These are phyloP conservation scores for Passalora sequoiae DNA, from an alignment of 2,329 filamentous ascomycete species.

Conservation along the genomic window DNA sequence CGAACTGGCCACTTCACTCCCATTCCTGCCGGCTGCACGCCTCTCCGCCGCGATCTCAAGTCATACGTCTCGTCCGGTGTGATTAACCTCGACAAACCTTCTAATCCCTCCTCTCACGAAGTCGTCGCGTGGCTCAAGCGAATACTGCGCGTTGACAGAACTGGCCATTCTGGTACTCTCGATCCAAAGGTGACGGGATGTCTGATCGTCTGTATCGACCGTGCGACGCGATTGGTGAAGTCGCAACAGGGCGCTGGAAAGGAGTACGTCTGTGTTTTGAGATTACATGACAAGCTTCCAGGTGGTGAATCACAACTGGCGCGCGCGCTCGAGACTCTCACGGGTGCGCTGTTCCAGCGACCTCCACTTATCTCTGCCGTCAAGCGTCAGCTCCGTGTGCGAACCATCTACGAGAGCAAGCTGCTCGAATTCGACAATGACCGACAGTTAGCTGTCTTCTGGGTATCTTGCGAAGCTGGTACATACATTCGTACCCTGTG, in stretches of 20 bases:
- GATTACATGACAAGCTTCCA: conserved; percentile 90
- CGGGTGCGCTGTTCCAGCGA: conserved; percentile 93
- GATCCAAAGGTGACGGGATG: conserved; percentile 98
- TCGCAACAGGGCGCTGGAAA: conserved; percentile 98
- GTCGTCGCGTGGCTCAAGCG: conserved; percentile 99
- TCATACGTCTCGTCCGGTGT: conserved; percentile 95
- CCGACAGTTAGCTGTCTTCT: conserved; percentile 94
- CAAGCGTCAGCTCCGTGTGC: conserved; percentile 96
- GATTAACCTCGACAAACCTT: conserved; percentile 96
- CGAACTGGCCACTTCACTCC: conserved; percentile 96
- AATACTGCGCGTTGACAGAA: conserved; percentile 92
- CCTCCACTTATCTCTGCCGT: conserved; percentile 96
- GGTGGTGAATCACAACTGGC: conserved; percentile 91
- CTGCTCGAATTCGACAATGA: conserved; percentile 96
- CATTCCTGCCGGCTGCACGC: conserved; percentile 86
- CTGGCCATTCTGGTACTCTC: conserved; percentile 94
- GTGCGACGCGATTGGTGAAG: conserved; percentile 95
- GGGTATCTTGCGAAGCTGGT: conserved; percentile 97
- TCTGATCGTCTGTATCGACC: conserved; percentile 91
- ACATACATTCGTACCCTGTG: conserved; percentile 98
- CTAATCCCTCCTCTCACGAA: conserved; percentile 96
- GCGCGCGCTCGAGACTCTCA: conserved; percentile 89
- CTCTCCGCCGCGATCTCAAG: conserved; percentile 90
- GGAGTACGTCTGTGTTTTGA: conserved; percentile 94
- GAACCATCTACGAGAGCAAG: conserved; percentile 96